A percentile compares a stretch with the other conserved stretches of the same genome.
Evolutionary conservation across 139 green algal genomes (phyloP).

Genomic region (Chlorella sp.): DNA sequence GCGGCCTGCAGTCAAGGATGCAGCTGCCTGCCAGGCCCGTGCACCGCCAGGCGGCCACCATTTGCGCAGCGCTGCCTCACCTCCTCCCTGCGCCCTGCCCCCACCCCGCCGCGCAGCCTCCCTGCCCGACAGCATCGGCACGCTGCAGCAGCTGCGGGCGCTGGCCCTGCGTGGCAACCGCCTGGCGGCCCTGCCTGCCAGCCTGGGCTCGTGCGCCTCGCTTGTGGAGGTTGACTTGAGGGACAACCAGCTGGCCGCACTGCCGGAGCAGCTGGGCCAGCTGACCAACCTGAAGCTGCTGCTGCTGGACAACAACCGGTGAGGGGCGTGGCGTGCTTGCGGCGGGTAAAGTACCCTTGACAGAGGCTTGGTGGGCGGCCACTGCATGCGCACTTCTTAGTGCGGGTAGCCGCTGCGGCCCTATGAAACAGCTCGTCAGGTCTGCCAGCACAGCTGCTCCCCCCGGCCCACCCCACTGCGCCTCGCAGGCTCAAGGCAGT

Average conservation of each 20-base stretch:
- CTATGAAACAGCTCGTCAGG: too few relatives aligned
- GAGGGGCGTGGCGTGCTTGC: too few relatives aligned
- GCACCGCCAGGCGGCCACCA: too few relatives aligned
- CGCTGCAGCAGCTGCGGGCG: conserved; percentile 18
- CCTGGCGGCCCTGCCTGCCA: conserved; percentile 39
- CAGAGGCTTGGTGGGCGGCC: background rate
- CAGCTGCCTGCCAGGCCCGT: background rate
- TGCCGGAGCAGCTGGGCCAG: conserved; percentile 45
- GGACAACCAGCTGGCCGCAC: conserved; percentile 48
- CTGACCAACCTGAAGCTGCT: conserved; percentile 28
- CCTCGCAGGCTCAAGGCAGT: conserved; percentile 46
- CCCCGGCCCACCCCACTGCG: background rate
- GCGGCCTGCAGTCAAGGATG: too few relatives aligned
- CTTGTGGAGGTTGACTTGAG: conserved; percentile 44
- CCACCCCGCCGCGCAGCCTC: background rate
- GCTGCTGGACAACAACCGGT: conserved; percentile 48
- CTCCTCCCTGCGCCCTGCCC: too few relatives aligned
- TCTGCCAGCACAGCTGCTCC: background rate
- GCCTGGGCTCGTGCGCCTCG: conserved; percentile 27
- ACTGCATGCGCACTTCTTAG: too few relatives aligned
- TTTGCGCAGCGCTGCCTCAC: too few relatives aligned
- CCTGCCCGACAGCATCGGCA: conserved; percentile 3
- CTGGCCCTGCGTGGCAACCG: conserved; percentile 35
- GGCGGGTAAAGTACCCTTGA: too few relatives aligned
- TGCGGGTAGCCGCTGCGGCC: too few relatives aligned